Conservation (phyloP, 441 rosid genomes). For the Mallotus japonicus region DNA sequence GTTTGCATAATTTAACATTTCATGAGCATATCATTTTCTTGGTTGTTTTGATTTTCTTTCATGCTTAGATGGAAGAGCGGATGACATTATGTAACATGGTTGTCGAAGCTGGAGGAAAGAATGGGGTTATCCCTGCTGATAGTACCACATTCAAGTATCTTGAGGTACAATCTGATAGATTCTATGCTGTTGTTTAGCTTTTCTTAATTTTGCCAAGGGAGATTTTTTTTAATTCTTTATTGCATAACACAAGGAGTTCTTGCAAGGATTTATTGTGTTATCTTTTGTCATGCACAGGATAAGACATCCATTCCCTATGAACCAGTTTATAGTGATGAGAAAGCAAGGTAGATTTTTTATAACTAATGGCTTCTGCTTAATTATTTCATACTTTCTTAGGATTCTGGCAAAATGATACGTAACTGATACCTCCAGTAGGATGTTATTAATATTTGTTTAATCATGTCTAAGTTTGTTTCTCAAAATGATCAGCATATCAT, state of each 20-base stretch:
- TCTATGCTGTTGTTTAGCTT: neutral
- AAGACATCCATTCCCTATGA: constrained; percentile 77
- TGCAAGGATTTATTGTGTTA: constrained; percentile 13
- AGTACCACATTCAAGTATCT: constrained; percentile 82
- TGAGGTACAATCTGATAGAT: constrained; percentile 44
- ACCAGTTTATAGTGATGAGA: constrained; percentile 86
- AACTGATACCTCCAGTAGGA: neutral
- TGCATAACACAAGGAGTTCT: neutral
- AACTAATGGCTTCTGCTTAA: neutral
- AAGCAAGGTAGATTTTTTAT: constrained; percentile 58
- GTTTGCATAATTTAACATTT: neutral
- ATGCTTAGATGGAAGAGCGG: constrained; percentile 89
- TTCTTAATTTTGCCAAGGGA: neutral
- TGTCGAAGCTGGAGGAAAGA: constrained; percentile 97
- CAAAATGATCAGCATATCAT: no score
- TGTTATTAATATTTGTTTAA: no score
- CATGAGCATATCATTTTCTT: neutral
- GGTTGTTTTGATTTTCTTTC: constrained; percentile 18
- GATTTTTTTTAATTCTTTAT: neutral
- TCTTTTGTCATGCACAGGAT: constrained; percentile 49
- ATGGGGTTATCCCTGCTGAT: constrained; percentile 93
- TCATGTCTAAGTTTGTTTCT: no score
- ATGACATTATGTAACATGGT: constrained; percentile 99
- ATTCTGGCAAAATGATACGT: neutral
- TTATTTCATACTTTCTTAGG: no score